Percentiles rank a stretch among this genome's conserved stretches.
Conservation (phyloP, 371 early-diverging fungal species). For the Actinomucor elegans region DNA sequence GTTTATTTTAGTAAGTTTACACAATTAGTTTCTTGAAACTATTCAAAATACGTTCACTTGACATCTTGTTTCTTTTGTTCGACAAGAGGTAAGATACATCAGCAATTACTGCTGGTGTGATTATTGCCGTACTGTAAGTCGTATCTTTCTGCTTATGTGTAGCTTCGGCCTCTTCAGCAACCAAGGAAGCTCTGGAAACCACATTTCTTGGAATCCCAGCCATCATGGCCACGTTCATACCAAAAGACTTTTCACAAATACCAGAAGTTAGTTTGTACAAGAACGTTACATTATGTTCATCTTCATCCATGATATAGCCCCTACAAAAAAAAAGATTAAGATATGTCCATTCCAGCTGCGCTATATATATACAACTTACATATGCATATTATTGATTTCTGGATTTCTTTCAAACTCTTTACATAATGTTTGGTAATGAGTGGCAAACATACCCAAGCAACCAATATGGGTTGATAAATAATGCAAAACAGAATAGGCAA, state of each 20-base stretch:
- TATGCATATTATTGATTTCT: constrained; percentile 63
- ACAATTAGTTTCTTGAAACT: constrained; percentile 10
- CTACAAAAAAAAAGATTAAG: constrained; percentile 25
- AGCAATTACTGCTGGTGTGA: constrained; percentile 18
- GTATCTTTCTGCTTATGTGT: constrained; percentile 39
- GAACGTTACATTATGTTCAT: constrained; percentile 90
- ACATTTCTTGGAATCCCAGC: constrained; percentile 85
- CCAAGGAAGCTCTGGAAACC: constrained; percentile 62
- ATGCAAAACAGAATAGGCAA: constrained; percentile 94
- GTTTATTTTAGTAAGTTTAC: too few relatives aligned
- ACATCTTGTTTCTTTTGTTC: background rate
- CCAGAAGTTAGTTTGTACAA: constrained; percentile 91
- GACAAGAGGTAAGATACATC: constrained; percentile 16
- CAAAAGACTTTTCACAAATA: constrained; percentile 78
- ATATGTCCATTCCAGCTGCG: too few relatives aligned
- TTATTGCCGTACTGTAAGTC: constrained; percentile 13
- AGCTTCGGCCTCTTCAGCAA: constrained; percentile 75
- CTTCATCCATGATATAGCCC: constrained; percentile 86
- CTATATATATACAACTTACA: constrained; percentile 51
- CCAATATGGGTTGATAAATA: constrained; percentile 81
- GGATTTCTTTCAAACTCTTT: constrained; percentile 74
- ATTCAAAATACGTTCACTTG: constrained; percentile 4
- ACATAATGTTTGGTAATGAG: constrained; percentile 97
- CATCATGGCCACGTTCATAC: constrained; percentile 95
- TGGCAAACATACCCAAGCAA: constrained; percentile 94